These are phyloP conservation scores for Penicillium sp. DNA, from an alignment of 2,329 filamentous ascomycete genomes.

Conservation along the genomic window DNA sequence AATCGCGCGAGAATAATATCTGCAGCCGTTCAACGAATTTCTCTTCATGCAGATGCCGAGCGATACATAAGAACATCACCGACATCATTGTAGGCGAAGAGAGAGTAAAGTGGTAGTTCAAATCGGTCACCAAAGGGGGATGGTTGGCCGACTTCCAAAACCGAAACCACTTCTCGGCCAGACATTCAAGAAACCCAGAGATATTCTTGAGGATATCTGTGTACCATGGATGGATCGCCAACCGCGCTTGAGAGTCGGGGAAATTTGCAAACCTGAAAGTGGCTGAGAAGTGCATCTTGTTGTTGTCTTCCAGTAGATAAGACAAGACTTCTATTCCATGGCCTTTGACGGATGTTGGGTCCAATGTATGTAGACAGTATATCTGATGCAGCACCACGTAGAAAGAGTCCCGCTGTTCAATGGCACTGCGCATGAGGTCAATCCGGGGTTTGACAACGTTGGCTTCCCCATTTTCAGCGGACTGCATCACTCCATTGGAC, in stretches of 20 bases:
- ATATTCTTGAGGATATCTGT: slow-evolving; percentile 39
- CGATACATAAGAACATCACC: slow-evolving; percentile 7
- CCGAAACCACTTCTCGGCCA: slow-evolving; percentile 47
- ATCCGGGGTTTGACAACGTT: slow-evolving; percentile 44
- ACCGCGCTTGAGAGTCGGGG: slow-evolving; percentile 34
- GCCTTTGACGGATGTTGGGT: slow-evolving; percentile 20
- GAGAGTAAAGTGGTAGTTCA: not conserved
- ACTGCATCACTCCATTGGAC: not conserved
- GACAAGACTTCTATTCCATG: not conserved
- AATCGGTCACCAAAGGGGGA: not conserved
- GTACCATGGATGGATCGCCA: slow-evolving; percentile 37
- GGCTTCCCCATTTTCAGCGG: not conserved
- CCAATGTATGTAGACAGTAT: slow-evolving; percentile 58
- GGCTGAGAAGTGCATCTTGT: not conserved
- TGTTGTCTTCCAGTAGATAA: slow-evolving; percentile 8
- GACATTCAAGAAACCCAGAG: slow-evolving; percentile 45
- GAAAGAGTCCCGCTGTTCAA: slow-evolving; percentile 57
- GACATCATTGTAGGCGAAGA: slow-evolving; percentile 5
- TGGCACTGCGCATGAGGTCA: slow-evolving; percentile 60
- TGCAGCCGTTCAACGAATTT: not conserved
- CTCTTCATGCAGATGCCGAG: not conserved
- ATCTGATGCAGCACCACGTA: slow-evolving; percentile 68
- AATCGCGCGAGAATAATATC: slow-evolving; percentile 1
- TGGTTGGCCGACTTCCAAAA: slow-evolving; percentile 13
- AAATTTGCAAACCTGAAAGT: slow-evolving; percentile 35